Base-by-base conservation (phyloP, 768 basidiomycete species). In the Tulasnella sp. region DNA sequence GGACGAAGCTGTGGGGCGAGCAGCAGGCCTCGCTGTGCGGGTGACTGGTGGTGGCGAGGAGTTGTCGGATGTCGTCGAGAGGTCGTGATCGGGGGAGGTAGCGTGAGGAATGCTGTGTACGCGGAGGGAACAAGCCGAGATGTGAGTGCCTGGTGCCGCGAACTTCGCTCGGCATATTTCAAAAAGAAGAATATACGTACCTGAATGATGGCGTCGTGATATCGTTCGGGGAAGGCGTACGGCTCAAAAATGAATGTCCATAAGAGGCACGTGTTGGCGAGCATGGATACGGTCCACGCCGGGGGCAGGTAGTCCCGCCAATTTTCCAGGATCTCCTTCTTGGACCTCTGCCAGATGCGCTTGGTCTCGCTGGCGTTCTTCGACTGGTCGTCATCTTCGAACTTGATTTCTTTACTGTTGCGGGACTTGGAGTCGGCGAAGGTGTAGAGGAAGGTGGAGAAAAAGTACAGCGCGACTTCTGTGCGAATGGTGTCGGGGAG, bases 221-320 rank as follows among this genome's bases (percentile, higher is more conserved):
- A 79, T 29, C 78, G 35, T 48, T 79, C 37, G 5, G 78, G 78
- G 67, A 79, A 79, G 13, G 46, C 77, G 5, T 72, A 26, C 16
- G 79, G 57, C n/a, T 78, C 76, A 46, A 35, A 51, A 32, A 78
- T 42, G 29, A 79, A 79, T 16, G 44, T 71, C 78, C 77, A 79
- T 11, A 77, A 35, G 35, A 79, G 78, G 42, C 78, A 79, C 16
- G 78, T 37, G 78, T 79, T 78, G 57, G 75, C 37, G 7, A 44
- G 5, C 35, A 39, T 46, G 39, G 75, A 37, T 23, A 70, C 26
- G 9, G 55, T 76, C 51, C 75, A 57, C 51, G 55, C 55, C 10
- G 77, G 78, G 11, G 78, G 78, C 23, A 78, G 16, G 39, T 78
- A 79, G 46, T 79, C 77, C 39, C 78, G 16, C 78, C 78, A 79